Conservation (phyloP, 257 asterid genomes). For the Solanum chiquidenum region DNA sequence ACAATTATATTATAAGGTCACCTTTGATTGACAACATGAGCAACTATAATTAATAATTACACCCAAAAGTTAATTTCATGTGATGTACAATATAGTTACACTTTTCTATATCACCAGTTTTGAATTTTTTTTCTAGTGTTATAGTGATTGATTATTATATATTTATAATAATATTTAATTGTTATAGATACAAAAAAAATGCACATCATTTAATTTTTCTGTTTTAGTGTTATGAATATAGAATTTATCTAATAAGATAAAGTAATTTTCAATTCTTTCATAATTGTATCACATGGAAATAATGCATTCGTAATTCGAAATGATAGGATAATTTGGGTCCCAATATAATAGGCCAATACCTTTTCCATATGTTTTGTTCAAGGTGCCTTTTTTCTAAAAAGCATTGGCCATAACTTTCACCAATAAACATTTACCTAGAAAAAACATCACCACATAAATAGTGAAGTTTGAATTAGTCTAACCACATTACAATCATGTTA, state of each 20-base stretch:
- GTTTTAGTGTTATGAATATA: not conserved
- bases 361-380: not conserved
- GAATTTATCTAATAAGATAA: too few relatives aligned
- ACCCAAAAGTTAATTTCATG: not conserved
- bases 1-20: not conserved
- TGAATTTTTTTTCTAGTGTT: not conserved
- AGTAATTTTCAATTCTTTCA: not conserved
- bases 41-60: not conserved
- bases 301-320: not conserved
- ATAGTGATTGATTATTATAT: not conserved
- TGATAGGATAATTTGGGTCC: not conserved
- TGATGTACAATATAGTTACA: not conserved
- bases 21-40: not conserved
- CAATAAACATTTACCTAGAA: not conserved
- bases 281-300: not conserved
- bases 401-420: not conserved
- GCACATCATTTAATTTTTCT: not conserved
- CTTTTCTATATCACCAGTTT: not conserved
- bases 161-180: too few relatives aligned
- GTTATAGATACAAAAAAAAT: too few relatives aligned
- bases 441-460: not conserved
- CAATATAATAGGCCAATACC: too few relatives aligned
- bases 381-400: not conserved
- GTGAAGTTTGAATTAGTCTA: not conserved
- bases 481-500: not conserved